Base-by-base conservation (phyloP, 108 stramenopile species). In the Chaetoceros tenuissimus region DNA sequence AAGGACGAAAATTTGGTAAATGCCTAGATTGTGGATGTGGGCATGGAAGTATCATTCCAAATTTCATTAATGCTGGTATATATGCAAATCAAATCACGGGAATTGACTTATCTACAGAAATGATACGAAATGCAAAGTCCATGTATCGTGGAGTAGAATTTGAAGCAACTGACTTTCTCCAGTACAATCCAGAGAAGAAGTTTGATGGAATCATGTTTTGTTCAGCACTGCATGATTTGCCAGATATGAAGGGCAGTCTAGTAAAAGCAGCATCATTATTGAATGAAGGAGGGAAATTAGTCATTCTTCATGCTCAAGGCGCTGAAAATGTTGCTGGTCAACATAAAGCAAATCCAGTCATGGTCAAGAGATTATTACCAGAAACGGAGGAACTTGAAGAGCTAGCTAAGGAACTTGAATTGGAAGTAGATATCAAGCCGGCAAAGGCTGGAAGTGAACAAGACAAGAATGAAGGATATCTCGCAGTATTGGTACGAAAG, bases 11-110 rank as follows among this genome's bases (percentile, higher is more conserved):
- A 54, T 22, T 5, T 22, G 60, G 77, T 5, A 66, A 62, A 48
- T 60, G 74, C 16, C 55, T 86, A 26, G 85, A 86, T 67, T 79
- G 82, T 46, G 85, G 85, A 17, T 86, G 85, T 45, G 85, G 85
- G 10, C 80, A 72, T 61, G 85, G 85, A 16, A 74, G 74, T 10
- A 61, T 81, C 50, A 75, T 86, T 2, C 71, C 71, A 20, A 66
- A 64, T 62, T 55, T 86, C 10, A 66, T 59, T 25, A 66, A 76
- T 55, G 69, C 71, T 0, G 79, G 79, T 3, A 45, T 85, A 24
- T 31, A 54, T 3, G 56, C 74, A 3, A 55, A 64, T 19, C 67
- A 75, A 55, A 80, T 81, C 20, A 59, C 68, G 20, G 85, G 85
- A 17, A 65, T 82, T 51, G 85, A 86, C 60, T 69, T 86, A 60